A percentile compares a stretch with the other conserved stretches of the same genome.
phyloP scores from a whole-genome alignment of 1,284 basidiomycete genomes.

The Naganishia cerealis region DNA sequence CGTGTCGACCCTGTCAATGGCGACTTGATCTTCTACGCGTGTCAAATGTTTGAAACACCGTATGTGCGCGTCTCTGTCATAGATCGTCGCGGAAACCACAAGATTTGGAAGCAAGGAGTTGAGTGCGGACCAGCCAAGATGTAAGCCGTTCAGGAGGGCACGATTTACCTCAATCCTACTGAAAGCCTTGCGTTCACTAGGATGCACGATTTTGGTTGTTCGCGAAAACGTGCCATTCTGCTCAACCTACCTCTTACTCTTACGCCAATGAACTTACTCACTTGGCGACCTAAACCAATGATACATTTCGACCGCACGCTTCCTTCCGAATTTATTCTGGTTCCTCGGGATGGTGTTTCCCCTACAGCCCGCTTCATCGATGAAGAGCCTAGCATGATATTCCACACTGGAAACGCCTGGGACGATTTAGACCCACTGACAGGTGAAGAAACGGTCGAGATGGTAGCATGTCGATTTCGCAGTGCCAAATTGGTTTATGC shows the following conservation, averaged over 20 bases:
- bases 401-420: slow-evolving; percentile 59
- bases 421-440: slow-evolving; percentile 43
- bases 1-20: slow-evolving; percentile 56
- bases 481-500: slow-evolving; percentile 57
- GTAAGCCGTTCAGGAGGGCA: slow-evolving; percentile 32
- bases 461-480: slow-evolving; percentile 58
- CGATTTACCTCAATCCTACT: not conserved
- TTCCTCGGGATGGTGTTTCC: slow-evolving; percentile 49
- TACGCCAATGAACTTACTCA: slow-evolving; percentile 55
- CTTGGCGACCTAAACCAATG: slow-evolving; percentile 53
- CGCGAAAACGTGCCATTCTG: slow-evolving; percentile 54
- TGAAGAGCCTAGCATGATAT: slow-evolving; percentile 55
- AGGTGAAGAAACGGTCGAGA: slow-evolving; percentile 42
- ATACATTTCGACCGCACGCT: slow-evolving; percentile 55
- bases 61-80: slow-evolving; percentile 56
- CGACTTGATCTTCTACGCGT: slow-evolving; percentile 56
- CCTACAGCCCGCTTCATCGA: slow-evolving; percentile 52
- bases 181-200: slow-evolving; percentile 38
- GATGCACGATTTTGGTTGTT: slow-evolving; percentile 59
- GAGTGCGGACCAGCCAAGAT: slow-evolving; percentile 47
- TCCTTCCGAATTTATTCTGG: slow-evolving; percentile 55
- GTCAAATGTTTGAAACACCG: slow-evolving; percentile 56
- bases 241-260: slow-evolving; percentile 58
- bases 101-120: slow-evolving; percentile 47
- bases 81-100: slow-evolving; percentile 45